phyloP scores from a whole-genome alignment of 2,329 filamentous ascomycete species.

The Capronia americana region DNA sequence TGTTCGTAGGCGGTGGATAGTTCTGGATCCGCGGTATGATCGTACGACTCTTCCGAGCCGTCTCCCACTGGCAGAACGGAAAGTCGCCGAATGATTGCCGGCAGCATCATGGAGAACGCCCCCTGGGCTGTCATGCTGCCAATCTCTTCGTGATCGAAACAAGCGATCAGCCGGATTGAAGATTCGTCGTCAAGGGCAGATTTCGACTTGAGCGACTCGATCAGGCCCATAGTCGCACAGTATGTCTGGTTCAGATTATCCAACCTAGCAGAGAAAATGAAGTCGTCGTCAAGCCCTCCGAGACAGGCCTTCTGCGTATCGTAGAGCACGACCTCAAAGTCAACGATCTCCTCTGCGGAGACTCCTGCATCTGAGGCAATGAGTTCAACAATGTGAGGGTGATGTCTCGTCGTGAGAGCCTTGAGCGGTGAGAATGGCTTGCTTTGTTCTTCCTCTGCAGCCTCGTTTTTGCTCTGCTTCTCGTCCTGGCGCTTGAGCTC shows the following conservation, averaged over 20 bases:
- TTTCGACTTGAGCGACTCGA: constrained; percentile 73
- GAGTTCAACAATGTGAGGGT: constrained; percentile 83
- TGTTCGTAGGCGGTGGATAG: constrained; percentile 88
- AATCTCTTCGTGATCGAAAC: constrained; percentile 98
- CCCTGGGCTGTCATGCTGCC: constrained; percentile 91
- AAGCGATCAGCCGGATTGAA: constrained; percentile 86
- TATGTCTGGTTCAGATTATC: constrained; percentile 98
- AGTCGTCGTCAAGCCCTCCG: constrained; percentile 88
- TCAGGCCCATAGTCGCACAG: constrained; percentile 84
- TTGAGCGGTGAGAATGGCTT: constrained; percentile 75
- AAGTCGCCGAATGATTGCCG: constrained; percentile 82
- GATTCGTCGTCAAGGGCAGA: constrained; percentile 74
- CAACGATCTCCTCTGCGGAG: constrained; percentile 73
- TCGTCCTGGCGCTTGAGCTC: constrained; percentile 78
- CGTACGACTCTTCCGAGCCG: constrained; percentile 69
- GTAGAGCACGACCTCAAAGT: constrained; percentile 97
- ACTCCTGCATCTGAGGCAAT: constrained; percentile 81
- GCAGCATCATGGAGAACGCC: constrained; percentile 89
- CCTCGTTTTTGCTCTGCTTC: constrained; percentile 44
- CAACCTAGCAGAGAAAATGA: constrained; percentile 93
- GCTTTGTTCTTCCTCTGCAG: constrained; percentile 52
- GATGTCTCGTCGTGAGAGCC: constrained; percentile 80
- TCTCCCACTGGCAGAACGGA: constrained; percentile 72
- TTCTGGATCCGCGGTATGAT: constrained; percentile 64
- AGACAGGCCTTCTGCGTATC: constrained; percentile 91